Evolutionary conservation across 495 filamentous ascomycete genomes (phyloP).

Genomic region (Echria macrotheca): DNA sequence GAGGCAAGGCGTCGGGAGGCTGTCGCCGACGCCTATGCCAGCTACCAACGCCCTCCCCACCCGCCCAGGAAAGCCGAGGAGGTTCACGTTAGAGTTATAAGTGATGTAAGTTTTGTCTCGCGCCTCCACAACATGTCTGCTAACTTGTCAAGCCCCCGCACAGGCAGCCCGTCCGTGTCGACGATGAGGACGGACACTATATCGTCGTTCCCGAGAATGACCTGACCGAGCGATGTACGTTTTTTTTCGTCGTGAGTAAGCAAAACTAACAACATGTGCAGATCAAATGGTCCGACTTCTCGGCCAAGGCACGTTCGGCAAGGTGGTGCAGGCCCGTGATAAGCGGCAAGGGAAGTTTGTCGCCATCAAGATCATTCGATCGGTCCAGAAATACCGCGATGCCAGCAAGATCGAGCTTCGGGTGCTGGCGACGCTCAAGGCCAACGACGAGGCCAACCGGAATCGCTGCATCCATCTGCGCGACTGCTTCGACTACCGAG

Average conservation of each 20-base stretch:
- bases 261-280: too few relatives aligned
- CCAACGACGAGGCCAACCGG: slow-evolving; percentile 84
- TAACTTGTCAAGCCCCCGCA: slow-evolving; percentile 35
- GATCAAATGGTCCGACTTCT: slow-evolving; percentile 83
- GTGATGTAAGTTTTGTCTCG: slow-evolving; percentile 70
- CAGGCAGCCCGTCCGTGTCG: slow-evolving; percentile 56
- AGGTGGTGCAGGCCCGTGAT: slow-evolving; percentile 91
- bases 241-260: too few relatives aligned
- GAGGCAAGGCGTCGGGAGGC: slow-evolving; percentile 73
- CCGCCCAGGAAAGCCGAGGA: slow-evolving; percentile 90
- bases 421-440: slow-evolving; percentile 81
- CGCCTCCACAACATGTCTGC: not conserved
- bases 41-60: slow-evolving; percentile 77
- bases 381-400: slow-evolving; percentile 96
- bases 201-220: slow-evolving; percentile 78
- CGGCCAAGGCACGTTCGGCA: slow-evolving; percentile 96
- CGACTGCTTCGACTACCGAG: slow-evolving; percentile 95
- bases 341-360: slow-evolving; percentile 67
- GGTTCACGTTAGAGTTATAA: slow-evolving; percentile 73
- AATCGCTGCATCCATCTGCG: slow-evolving; percentile 97
- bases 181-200: slow-evolving; percentile 96
- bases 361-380: slow-evolving; percentile 96
- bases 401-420: slow-evolving; percentile 94
- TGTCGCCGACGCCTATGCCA: slow-evolving; percentile 65
- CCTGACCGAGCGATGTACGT: slow-evolving; percentile 85